These are phyloP conservation scores for Articulospora tetracladia DNA, from an alignment of 495 filamentous ascomycete genomes.

Conservation along the genomic window DNA sequence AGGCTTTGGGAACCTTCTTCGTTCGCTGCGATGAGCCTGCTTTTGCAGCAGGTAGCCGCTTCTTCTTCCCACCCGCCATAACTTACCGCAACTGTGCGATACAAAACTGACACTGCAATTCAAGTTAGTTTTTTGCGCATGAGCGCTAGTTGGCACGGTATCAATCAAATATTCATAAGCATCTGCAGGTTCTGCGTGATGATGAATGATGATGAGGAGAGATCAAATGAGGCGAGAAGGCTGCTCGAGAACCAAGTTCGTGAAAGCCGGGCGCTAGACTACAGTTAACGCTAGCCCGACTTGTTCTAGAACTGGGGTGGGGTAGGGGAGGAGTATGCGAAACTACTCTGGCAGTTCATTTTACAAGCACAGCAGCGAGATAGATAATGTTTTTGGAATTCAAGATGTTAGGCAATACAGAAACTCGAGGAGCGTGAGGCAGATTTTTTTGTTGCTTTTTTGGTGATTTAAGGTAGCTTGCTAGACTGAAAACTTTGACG, in stretches of 20 bases:
- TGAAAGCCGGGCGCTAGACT: background rate
- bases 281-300: too few species aligned
- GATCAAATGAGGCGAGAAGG: background rate
- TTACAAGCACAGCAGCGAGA: too few species aligned
- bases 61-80: constrained; percentile 2
- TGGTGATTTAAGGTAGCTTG: too few species aligned
- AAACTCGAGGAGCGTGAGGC: too few species aligned
- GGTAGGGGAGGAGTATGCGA: too few species aligned
- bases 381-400: too few species aligned
- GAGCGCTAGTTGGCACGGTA: background rate
- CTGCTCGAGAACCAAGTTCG: background rate
- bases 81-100: background rate
- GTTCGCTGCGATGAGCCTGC: background rate
- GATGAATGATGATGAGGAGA: background rate
- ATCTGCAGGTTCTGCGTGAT: background rate
- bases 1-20: constrained; percentile 2
- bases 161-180: background rate
- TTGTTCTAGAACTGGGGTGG: too few species aligned
- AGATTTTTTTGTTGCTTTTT: too few species aligned
- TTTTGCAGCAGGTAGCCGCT: background rate
- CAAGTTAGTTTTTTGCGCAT: background rate
- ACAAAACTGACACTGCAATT: background rate
- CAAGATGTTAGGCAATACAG: too few species aligned
- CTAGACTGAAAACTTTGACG: too few species aligned
- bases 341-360: too few species aligned